Evolutionary conservation across 768 basidiomycete genomes (phyloP), one percentile per base, ranked within the genome.

Genomic region (Suillus luteus): DNA sequence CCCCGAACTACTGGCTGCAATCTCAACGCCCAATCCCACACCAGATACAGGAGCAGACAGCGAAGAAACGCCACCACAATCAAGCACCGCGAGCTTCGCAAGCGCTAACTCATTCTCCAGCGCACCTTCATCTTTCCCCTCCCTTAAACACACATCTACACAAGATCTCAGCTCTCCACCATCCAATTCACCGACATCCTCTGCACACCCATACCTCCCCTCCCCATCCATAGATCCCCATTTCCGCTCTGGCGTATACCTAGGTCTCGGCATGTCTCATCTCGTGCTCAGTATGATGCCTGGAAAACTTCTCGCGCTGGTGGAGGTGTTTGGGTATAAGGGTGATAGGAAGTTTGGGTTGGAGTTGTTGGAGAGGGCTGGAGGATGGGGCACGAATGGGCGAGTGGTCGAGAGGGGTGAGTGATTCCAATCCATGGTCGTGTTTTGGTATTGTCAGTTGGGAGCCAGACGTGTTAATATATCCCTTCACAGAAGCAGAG

Each of bases 171-270:
- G 15, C 1, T 17, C 38, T 22, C 22, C 35, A 22, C 37, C 37
- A 37, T 37, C 55, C 5, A 49, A 60, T 8, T 43, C 31, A n/a
- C 22, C 63, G 11, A 22, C 41, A 37, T 64, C 65, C n/a, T n/a
- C 22, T 2, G 15, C 22, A 8, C 35, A 43, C 52, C 62, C 31
- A 5, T 61, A 58, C 4, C 79, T 83, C 0, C 84, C 86, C 68
- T 89, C 93, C 76, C 81, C 81, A 9, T 73, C 81, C 5, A 86
- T 97, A 62, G 96, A 99, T 73, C 72, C 76, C 2, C 90, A 99
- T 75, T 95, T 99, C 80, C 88, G 95, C 48, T 90, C 91, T 0
- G 97, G 97, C 55, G 95, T 98, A 33, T 87, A 91, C 69, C 84
- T 98, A 2, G 96, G 97, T 9, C 85, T 89, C 1, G 97, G 96